These are phyloP conservation scores for Pascua guehoae DNA, from an alignment of 1,284 basidiomycete species.

Conservation along the genomic window DNA sequence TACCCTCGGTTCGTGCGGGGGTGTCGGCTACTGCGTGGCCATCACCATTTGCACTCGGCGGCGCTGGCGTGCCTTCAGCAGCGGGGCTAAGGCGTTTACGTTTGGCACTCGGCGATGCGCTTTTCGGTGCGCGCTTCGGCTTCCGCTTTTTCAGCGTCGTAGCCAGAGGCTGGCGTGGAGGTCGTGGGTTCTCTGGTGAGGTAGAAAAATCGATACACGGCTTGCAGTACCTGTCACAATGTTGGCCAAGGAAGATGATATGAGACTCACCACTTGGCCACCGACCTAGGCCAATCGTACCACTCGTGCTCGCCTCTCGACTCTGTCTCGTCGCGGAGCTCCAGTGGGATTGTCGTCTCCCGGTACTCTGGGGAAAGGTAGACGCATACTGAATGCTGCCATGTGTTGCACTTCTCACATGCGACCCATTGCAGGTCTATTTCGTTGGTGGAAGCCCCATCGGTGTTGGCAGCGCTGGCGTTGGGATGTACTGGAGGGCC, in stretches of 20 bases:
- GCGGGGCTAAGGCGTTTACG: constrained; percentile 9
- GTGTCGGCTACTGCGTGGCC: background rate
- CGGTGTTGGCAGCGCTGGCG: constrained; percentile 1
- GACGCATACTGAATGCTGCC: constrained; percentile 46
- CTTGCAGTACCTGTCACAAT: constrained; percentile 30
- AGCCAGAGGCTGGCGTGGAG: constrained; percentile 26
- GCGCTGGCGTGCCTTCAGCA: background rate
- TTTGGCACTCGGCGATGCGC: no score
- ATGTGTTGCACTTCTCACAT: constrained; percentile 41
- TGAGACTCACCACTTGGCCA: constrained; percentile 39
- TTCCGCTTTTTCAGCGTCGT: constrained; percentile 29
- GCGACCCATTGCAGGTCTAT: constrained; percentile 42
- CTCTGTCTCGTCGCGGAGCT: constrained; percentile 22
- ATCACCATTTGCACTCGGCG: background rate
- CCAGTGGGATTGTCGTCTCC: constrained; percentile 25
- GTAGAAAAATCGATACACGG: constrained; percentile 27
- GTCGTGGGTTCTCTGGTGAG: constrained; percentile 26
- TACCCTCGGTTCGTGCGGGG: constrained; percentile 3
- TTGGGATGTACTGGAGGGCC: constrained; percentile 15
- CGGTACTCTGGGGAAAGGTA: constrained; percentile 13
- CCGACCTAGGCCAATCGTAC: constrained; percentile 40
- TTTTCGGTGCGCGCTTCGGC: background rate
- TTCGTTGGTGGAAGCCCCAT: constrained; percentile 2
- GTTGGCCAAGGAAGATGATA: background rate
- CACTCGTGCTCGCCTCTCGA: constrained; percentile 24